Conservation (phyloP, 371 early-diverging fungal genomes). For the Mucor irregularis region DNA sequence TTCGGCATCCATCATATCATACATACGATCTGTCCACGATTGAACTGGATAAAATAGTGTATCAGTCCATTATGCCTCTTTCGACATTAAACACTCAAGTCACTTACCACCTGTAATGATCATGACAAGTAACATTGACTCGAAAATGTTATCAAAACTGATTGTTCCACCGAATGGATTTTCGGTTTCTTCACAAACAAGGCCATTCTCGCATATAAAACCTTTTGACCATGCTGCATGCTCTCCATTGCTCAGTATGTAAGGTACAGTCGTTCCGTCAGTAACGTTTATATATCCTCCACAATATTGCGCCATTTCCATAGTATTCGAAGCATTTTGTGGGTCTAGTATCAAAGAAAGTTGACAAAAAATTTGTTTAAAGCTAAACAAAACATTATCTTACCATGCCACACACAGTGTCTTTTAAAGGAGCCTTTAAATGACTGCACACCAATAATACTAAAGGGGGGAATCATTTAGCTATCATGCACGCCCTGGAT, state of each 20-base stretch:
- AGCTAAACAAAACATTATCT: background rate
- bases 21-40: constrained; percentile 75
- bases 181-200: constrained; percentile 53
- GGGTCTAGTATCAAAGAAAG: constrained; percentile 30
- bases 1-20: constrained; percentile 68
- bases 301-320: constrained; percentile 48
- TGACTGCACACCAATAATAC: constrained; percentile 65
- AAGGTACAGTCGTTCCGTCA: constrained; percentile 25
- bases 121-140: constrained; percentile 61
- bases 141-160: constrained; percentile 64
- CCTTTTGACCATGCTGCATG: constrained; percentile 53
- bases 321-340: constrained; percentile 21
- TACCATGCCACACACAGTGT: constrained; percentile 61
- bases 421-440: constrained; percentile 67
- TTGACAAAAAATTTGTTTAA: background rate
- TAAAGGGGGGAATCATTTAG: constrained; percentile 13
- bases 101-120: constrained; percentile 50
- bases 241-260: constrained; percentile 19
- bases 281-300: constrained; percentile 42
- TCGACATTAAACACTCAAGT: background rate
- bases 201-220: constrained; percentile 54
- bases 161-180: constrained; percentile 53
- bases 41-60: constrained; percentile 42
- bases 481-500: background rate
- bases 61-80: background rate